These are phyloP conservation scores for Paraphaeosphaeria minitans DNA, from an alignment of 2,329 filamentous ascomycete genomes.

Conservation along the genomic window DNA sequence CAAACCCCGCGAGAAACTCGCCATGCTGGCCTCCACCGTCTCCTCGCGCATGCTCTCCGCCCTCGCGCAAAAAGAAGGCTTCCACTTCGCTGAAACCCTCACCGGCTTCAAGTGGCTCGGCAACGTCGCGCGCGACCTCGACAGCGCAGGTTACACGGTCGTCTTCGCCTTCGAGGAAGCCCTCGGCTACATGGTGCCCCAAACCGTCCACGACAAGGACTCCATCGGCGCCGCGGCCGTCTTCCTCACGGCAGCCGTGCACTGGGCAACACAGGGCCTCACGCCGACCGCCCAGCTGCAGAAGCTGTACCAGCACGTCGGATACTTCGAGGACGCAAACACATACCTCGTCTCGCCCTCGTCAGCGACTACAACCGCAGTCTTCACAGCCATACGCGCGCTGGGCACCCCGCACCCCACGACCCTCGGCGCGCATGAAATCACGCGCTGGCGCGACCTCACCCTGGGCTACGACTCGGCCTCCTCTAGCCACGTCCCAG, in stretches of 20 bases:
- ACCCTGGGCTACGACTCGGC: conserved; percentile 65
- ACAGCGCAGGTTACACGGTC: conserved; percentile 54
- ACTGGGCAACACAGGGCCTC: conserved; percentile 59
- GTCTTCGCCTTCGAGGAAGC: conserved; percentile 69
- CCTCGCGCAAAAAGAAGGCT: conserved; percentile 60
- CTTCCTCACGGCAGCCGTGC: conserved; percentile 61
- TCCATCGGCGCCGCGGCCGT: conserved; percentile 65
- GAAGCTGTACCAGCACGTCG: conserved; percentile 61
- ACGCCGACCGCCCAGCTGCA: conserved; percentile 64
- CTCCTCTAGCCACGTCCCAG: conserved; percentile 57
- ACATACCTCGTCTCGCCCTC: conserved; percentile 66
- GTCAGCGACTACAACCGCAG: conserved; percentile 55
- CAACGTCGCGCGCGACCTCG: conserved; percentile 61
- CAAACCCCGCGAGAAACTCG: conserved; percentile 50
- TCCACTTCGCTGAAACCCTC: conserved; percentile 65
- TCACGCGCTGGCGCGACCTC: conserved; percentile 65
- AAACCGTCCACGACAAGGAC: conserved; percentile 68
- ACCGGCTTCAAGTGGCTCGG: conserved; percentile 74
- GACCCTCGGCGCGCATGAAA: conserved; percentile 57
- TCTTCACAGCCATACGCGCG: conserved; percentile 61
- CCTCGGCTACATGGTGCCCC: conserved; percentile 69
- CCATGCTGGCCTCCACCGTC: conserved; percentile 67
- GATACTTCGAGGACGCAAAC: conserved; percentile 67
- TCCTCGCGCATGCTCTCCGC: conserved; percentile 66
- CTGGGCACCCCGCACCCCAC: conserved; percentile 51